Evolutionary conservation across 2,329 filamentous ascomycete genomes (phyloP), one percentile per base, ranked within the genome.

Genomic region (Neonectria faginata): DNA sequence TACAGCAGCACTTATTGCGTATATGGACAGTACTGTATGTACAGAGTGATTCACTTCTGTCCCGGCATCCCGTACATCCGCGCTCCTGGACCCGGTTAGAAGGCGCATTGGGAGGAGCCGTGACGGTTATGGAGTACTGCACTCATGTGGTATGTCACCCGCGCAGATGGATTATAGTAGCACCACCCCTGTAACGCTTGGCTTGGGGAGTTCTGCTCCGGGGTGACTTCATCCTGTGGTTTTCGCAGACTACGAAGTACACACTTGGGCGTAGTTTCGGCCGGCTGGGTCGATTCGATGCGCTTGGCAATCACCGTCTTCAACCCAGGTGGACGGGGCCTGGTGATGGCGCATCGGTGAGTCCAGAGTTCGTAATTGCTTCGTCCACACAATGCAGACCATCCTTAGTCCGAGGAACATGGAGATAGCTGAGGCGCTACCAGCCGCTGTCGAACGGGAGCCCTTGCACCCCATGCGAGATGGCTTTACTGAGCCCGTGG

Each of bases 391-490:
- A 39, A 62, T 57, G 45, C 53, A 51, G 14, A 45, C 53, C 60
- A 29, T 51, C 18, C 14, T 45, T 62, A 53, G 60, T 16, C 39
- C 54, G 16, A 62, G 50, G 50, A n/a, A 25, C 45, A 44, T 44
- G 16, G 33, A 10, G 11, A 42, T 42, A 36, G 22, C 29, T 18
- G 36, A 45, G n/a, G 36, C 56, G 56, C 61, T 51, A 55, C 50
- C 29, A n/a, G 42, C 44, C 56, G 42, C 61, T 59, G 60, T 41
- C 22, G 27, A 52, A 33, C 61, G 56, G 61, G 51, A 59, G 44
- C 20, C 48, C 57, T 53, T 53, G 29, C 48, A 16, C 48, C n/a
- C 27, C 27, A 12, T 33, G 47, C 47, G n/a, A 51, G 48, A 18
- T 27, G 20, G 36, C 52, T 54, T 18, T 41, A 41, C 18, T 22